phyloP scores from a whole-genome alignment of 352 stramenopile genomes.

The Pythium sp. region DNA sequence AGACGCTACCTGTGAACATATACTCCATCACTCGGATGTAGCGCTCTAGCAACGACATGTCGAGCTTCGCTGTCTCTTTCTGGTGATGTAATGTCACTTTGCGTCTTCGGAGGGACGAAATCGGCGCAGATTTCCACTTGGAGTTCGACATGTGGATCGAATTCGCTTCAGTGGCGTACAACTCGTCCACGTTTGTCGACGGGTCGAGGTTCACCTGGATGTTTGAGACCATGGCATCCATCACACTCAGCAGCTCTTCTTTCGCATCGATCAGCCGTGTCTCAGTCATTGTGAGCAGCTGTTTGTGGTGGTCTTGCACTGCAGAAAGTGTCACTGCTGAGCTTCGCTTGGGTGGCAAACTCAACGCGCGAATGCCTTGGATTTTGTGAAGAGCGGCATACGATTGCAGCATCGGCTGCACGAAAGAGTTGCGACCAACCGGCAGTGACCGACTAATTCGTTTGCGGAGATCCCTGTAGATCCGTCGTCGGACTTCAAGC shows the following conservation, averaged over 20 bases:
- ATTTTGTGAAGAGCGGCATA: conserved; percentile 35
- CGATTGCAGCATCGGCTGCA: conserved; percentile 37
- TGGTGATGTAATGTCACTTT: conserved; percentile 32
- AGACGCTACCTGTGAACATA: conserved; percentile 68
- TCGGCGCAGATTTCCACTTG: conserved; percentile 65
- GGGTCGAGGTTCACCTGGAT: conserved; percentile 40
- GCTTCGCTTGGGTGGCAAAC: conserved; percentile 29
- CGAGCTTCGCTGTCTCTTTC: conserved; percentile 39
- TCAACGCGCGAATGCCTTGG: conserved; percentile 38
- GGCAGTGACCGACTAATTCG: conserved; percentile 32
- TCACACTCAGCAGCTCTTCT: conserved; percentile 42
- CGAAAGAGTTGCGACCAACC: conserved; percentile 37
- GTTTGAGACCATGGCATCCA: conserved; percentile 52
- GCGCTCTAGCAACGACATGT: conserved; percentile 43
- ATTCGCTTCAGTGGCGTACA: conserved; percentile 42
- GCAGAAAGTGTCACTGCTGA: conserved; percentile 27
- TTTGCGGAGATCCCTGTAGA: conserved; percentile 46
- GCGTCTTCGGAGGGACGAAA: conserved; percentile 36
- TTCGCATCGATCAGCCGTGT: conserved; percentile 68
- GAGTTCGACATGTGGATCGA: conserved; percentile 46
- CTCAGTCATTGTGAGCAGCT: conserved; percentile 34
- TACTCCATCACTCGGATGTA: conserved; percentile 68
- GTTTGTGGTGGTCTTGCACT: conserved; percentile 52
- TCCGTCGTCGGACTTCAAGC: conserved; percentile 25
- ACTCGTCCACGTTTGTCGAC: conserved; percentile 41